Evolutionary conservation across 2,329 filamentous ascomycete genomes (phyloP).

Genomic region (Paraphaeosphaeria minitans): DNA sequence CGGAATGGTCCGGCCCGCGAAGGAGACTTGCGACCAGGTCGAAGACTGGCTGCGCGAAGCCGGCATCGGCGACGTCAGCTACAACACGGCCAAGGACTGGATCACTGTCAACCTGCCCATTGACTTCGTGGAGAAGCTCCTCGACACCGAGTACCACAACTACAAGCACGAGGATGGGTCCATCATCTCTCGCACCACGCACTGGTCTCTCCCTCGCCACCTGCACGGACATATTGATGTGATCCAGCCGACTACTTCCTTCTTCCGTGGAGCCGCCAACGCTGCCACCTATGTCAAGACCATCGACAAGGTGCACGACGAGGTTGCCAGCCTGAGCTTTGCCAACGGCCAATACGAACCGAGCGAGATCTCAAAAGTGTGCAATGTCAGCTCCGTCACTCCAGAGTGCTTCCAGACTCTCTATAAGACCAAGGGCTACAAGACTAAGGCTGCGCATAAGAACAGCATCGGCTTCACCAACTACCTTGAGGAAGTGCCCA

Average conservation of each 20-base stretch:
- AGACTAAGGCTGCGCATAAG: constrained; percentile 48
- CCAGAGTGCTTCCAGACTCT: constrained; percentile 60
- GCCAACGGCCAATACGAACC: constrained; percentile 28
- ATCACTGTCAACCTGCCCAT: constrained; percentile 60
- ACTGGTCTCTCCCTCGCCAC: constrained; percentile 63
- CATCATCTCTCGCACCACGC: constrained; percentile 57
- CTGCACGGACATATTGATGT: constrained; percentile 64
- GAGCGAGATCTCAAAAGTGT: constrained; percentile 47
- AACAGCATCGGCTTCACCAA: constrained; percentile 57
- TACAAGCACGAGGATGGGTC: constrained; percentile 62
- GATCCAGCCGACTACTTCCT: constrained; percentile 66
- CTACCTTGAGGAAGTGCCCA: constrained; percentile 56
- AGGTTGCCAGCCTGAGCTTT: constrained; percentile 16
- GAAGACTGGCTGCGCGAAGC: constrained; percentile 62
- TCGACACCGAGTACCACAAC: constrained; percentile 56
- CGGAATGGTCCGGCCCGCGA: constrained; percentile 58
- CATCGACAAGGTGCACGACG: neutral
- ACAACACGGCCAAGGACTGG: constrained; percentile 63
- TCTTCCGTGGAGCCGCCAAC: constrained; percentile 47
- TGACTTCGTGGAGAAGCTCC: constrained; percentile 57
- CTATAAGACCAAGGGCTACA: constrained; percentile 61
- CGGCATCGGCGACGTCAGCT: constrained; percentile 53
- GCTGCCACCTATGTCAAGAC: constrained; percentile 33
- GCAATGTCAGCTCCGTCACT: constrained; percentile 59
- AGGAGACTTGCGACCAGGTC: constrained; percentile 58